These are phyloP conservation scores for Crithidia bombi DNA, from an alignment of 208 protist species.

Conservation along the genomic window DNA sequence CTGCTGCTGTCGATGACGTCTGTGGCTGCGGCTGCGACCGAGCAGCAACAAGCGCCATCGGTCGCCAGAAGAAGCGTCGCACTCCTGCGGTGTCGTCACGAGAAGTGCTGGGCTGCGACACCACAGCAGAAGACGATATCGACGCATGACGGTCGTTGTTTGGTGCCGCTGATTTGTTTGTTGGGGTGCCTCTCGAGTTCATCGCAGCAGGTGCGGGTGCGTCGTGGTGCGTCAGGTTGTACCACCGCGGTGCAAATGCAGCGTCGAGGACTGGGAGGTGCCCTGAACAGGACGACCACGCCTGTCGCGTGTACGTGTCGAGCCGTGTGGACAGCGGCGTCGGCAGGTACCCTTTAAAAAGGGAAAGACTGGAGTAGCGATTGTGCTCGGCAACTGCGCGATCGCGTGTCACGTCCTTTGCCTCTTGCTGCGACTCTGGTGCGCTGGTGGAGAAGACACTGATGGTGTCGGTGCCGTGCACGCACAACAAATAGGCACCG, in stretches of 20 bases:
- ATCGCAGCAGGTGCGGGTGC: constrained; percentile 3
- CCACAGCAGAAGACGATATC: not conserved
- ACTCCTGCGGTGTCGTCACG: not conserved
- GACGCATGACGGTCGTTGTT: no score
- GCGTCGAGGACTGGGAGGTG: constrained; percentile 44
- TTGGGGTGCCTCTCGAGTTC: no score
- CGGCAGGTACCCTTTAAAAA: constrained; percentile 31
- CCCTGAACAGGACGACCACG: constrained; percentile 64
- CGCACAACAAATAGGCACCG: constrained; percentile 38
- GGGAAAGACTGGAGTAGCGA: constrained; percentile 31
- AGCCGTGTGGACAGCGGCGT: constrained; percentile 18
- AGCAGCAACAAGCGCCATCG: constrained; percentile 16
- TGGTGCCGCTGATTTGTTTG: not conserved
- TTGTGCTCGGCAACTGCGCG: constrained; percentile 39
- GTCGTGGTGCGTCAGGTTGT: constrained; percentile 35
- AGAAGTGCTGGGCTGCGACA: not conserved
- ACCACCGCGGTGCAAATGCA: constrained; percentile 57
- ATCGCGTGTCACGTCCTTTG: constrained; percentile 30
- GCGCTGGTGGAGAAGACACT: constrained; percentile 43
- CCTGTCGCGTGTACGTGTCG: constrained; percentile 45
- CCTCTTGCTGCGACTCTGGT: constrained; percentile 27
- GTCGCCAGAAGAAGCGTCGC: constrained; percentile 15
- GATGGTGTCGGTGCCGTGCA: constrained; percentile 31
- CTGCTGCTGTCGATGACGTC: not conserved
- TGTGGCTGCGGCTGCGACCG: constrained; percentile 8